phyloP scores from a whole-genome alignment of 73 alveolate genomes.

The Breviolum minutum region DNA sequence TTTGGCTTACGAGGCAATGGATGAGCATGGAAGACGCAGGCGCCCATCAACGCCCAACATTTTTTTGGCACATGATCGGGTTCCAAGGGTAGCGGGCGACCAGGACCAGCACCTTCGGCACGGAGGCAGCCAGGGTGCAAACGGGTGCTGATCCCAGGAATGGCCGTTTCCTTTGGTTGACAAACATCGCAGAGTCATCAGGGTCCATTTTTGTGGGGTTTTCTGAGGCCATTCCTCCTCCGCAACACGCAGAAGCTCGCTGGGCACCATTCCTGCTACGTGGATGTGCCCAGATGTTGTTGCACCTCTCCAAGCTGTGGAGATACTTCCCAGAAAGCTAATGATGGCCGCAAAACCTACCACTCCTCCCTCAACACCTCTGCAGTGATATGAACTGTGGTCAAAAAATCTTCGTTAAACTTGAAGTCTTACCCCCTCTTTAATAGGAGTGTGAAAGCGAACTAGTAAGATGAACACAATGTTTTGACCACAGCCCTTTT shows the following conservation, averaged over 20 bases:
- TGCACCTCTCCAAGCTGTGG: too few relatives aligned
- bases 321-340: too few relatives aligned
- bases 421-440: too few relatives aligned
- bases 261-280: conserved; percentile 65
- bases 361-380: too few relatives aligned
- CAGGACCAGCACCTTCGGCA: conserved; percentile 81
- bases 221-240: conserved; percentile 50
- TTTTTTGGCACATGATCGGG: neutral
- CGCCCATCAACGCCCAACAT: neutral
- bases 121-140: conserved; percentile 84
- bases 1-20: conserved; percentile 30
- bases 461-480: too few relatives aligned
- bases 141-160: neutral
- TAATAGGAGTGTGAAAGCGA: too few relatives aligned
- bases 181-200: neutral
- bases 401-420: too few relatives aligned
- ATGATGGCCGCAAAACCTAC: too few relatives aligned
- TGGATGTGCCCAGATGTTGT: neutral
- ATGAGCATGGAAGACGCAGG: conserved; percentile 71
- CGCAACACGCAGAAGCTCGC: conserved; percentile 73
- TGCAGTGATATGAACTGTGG: too few relatives aligned
- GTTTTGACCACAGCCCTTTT: too few relatives aligned
- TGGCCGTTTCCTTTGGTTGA: too few relatives aligned
- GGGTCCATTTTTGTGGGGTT: neutral
- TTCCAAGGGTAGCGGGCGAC: neutral